These are phyloP conservation scores for Apiospora koreana DNA, from an alignment of 2,329 filamentous ascomycete species.

Conservation along the genomic window DNA sequence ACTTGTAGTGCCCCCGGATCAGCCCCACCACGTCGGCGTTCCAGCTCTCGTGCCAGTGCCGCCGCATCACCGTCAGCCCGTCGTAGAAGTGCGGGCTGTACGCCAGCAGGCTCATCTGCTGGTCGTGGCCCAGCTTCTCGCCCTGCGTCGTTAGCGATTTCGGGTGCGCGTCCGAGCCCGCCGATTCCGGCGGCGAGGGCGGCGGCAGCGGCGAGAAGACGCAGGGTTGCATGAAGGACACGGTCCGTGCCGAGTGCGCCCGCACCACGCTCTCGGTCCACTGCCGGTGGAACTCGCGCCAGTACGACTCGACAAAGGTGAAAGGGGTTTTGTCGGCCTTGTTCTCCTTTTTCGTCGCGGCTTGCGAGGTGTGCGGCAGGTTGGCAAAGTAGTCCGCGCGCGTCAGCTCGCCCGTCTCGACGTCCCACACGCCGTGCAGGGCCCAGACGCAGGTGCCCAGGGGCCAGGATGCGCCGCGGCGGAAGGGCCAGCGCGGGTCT, in stretches of 20 bases:
- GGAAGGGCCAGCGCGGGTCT: constrained; percentile 23
- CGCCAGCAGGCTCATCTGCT: constrained; percentile 14
- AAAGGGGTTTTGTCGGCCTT: constrained; percentile 10
- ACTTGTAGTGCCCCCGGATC: constrained; percentile 23
- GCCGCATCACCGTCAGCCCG: constrained; percentile 25
- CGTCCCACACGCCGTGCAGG: constrained; percentile 25
- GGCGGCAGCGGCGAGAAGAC: constrained; percentile 18
- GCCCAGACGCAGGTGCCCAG: constrained; percentile 26
- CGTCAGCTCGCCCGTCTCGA: constrained; percentile 19
- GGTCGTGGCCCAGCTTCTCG: neutral
- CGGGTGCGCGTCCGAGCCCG: neutral
- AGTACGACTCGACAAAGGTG: constrained; percentile 24
- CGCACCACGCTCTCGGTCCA: constrained; percentile 20
- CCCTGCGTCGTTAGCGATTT: neutral
- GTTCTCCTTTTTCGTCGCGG: constrained; percentile 17
- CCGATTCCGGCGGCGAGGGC: constrained; percentile 16
- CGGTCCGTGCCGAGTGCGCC: constrained; percentile 13
- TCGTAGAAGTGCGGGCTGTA: constrained; percentile 29
- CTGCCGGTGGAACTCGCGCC: constrained; percentile 21
- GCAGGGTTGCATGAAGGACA: constrained; percentile 23
- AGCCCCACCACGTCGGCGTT: constrained; percentile 26
- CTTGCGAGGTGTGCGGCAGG: constrained; percentile 13
- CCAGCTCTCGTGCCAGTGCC: constrained; percentile 26
- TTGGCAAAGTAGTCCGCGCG: constrained; percentile 22
- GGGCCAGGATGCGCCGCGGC: constrained; percentile 18